These are phyloP conservation scores for Apiospora saccharicola DNA, from an alignment of 2,329 filamentous ascomycete species.

Conservation along the genomic window DNA sequence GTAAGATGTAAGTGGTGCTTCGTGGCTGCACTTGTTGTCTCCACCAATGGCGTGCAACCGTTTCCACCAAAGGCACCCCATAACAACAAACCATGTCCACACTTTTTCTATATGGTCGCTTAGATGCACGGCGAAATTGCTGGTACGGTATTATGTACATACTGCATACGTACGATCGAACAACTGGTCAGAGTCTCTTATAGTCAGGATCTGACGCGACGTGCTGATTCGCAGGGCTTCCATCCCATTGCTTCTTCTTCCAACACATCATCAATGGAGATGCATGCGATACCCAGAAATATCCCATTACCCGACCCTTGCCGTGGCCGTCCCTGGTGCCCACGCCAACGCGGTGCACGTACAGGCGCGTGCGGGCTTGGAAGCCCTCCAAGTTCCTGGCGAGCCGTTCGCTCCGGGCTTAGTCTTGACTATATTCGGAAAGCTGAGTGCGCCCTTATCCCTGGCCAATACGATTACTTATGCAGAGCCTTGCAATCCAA, in stretches of 20 bases:
- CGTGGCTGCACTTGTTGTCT: too few relatives aligned
- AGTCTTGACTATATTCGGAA: conserved; percentile 11
- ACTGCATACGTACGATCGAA: background rate
- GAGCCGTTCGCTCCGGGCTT: conserved; percentile 19
- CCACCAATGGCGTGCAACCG: conserved; percentile 9
- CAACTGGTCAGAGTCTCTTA: too few relatives aligned
- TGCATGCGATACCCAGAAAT: too few relatives aligned
- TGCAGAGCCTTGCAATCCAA: background rate
- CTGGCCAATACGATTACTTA: background rate
- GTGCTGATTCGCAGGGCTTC: too few relatives aligned
- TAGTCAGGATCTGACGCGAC: background rate
- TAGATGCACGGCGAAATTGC: background rate
- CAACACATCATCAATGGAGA: too few relatives aligned
- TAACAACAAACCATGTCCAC: background rate
- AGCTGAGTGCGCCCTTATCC: conserved; percentile 2
- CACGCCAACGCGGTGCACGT: background rate
- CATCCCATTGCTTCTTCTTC: background rate
- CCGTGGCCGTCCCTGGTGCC: too few relatives aligned
- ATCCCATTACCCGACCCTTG: background rate
- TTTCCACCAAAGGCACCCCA: background rate
- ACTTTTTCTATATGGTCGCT: background rate
- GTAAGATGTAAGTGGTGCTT: too few relatives aligned
- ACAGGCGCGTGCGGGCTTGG: background rate
- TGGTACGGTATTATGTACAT: too few relatives aligned
- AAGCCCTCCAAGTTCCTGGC: background rate